A percentile compares a stretch with the other conserved stretches of the same genome.
Evolutionary conservation across 768 basidiomycete genomes (phyloP).

Genomic region (Russula sp.): DNA sequence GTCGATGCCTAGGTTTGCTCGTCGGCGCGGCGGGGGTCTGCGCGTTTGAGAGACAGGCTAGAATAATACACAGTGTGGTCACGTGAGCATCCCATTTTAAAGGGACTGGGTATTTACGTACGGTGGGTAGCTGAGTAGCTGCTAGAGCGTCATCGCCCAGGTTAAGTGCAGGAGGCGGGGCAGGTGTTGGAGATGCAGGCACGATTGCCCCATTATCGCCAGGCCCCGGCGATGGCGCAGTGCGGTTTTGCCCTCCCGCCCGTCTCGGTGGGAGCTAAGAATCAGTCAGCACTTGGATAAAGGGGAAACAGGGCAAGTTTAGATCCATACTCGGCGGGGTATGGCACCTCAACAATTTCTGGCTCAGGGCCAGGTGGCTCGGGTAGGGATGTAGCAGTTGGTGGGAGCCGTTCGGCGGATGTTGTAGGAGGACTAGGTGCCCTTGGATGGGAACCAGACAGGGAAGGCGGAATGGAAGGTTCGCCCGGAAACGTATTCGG

Average conservation of each 20-base stretch:
- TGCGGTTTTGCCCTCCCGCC: not conserved
- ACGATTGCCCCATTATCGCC: not conserved
- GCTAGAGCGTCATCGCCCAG: not conserved
- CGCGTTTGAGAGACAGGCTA: conserved; percentile 24
- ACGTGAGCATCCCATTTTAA: not conserved
- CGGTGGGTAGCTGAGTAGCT: conserved; percentile 21
- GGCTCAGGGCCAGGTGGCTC: not conserved
- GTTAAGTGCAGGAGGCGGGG: not conserved
- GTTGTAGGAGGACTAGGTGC: not conserved
- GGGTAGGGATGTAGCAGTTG: not conserved
- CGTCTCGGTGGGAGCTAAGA: conserved; percentile 25
- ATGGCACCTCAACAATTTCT: not conserved
- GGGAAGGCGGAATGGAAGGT: conserved; percentile 41
- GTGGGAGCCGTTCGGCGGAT: conserved; percentile 6
- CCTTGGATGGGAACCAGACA: not conserved
- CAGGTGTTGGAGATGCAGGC: not conserved
- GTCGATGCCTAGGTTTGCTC: conserved; percentile 13
- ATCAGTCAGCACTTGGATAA: not conserved
- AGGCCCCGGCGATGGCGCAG: conserved; percentile 1
- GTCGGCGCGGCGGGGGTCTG: conserved; percentile 21
- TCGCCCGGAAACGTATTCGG: conserved; percentile 55
- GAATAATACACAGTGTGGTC: not conserved
- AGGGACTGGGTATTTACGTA: not conserved
- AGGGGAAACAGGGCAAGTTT: not conserved
- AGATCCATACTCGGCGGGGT: conserved; percentile 11